Base-by-base conservation (phyloP, 2,329 filamentous ascomycete genomes). In the Aphanocladium album region DNA sequence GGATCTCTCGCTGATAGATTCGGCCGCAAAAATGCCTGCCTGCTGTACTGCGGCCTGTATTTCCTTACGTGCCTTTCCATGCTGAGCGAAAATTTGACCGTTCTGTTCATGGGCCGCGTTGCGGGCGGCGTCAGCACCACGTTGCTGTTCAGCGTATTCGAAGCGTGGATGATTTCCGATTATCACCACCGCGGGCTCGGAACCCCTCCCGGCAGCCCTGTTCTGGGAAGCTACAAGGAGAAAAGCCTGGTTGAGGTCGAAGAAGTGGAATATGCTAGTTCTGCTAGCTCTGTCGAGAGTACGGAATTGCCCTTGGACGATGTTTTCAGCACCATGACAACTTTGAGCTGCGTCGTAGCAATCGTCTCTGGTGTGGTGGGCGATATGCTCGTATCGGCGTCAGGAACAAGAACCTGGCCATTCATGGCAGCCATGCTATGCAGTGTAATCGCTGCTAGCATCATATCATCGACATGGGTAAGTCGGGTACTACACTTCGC, bases 141-240 rank as follows among this genome's bases (percentile, higher is more conserved):
- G 16, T 71, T 86, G 21, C 75, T 86, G 19, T 85, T 81, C 72
- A 83, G 77, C 52, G 80, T 81, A 11, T 85, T 86, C 63, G 83
- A 86, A 64, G 79, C 81, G 50, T 86, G 83, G 83, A 80, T 86
- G 74, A 80, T 86, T 30, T 77, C 80, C 51, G 83, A 86, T 65
- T 86, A 79, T 63, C 77, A 82, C 62, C 69, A 73, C 25, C 72
- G 76, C 46, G 75, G 75, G n/a, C 66, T 83, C 7, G 71, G 77
- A n/a, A 70, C 12, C 3, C 51, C 2, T 65, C 70, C 8, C 2
- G 23, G 14, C n/a, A 25, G 8, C 9, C n/a, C 25, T 14, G 27
- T 7, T 16, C 5, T 19, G n/a, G 25, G 6, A 8, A 12, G 2
- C 3, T 14, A 27, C 35, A 27, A 54, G 21, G 51, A 43, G 7